Conservation (phyloP, 495 filamentous ascomycete species). For the Penicillium egyptiacum region DNA sequence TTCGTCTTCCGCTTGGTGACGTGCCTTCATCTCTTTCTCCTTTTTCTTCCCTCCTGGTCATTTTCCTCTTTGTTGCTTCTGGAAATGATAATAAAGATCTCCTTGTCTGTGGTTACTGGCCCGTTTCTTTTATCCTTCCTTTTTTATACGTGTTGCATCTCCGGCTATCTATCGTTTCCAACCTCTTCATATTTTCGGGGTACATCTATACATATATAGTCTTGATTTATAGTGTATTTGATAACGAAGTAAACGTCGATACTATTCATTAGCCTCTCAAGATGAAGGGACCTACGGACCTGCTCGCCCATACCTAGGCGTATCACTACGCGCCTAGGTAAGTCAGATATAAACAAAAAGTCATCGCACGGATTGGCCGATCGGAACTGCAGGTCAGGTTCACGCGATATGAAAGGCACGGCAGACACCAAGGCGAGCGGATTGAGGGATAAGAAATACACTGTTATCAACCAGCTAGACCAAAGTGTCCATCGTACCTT, state of each 20-base stretch:
- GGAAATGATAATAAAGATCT: conserved; percentile 3
- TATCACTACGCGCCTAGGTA: background rate
- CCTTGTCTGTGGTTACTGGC: background rate
- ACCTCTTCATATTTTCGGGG: conserved; percentile 3
- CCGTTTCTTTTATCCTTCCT: background rate
- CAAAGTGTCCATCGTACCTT: background rate
- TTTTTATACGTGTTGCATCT: conserved; percentile 7
- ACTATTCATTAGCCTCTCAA: conserved; percentile 16
- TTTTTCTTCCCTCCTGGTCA: background rate
- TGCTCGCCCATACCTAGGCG: background rate
- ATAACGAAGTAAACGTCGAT: background rate
- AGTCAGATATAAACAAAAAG: background rate
- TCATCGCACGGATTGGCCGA: background rate
- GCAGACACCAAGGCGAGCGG: background rate
- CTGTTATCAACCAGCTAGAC: background rate
- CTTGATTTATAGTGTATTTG: conserved; percentile 5
- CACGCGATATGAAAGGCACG: background rate
- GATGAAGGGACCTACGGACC: background rate
- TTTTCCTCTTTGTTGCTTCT: conserved; percentile 3
- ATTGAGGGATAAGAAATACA: background rate
- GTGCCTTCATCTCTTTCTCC: background rate
- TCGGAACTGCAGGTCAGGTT: background rate
- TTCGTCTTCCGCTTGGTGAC: background rate
- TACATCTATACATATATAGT: background rate
- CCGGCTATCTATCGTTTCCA: conserved; percentile 1